Evolutionary conservation across 1,284 basidiomycete species (phyloP), one percentile per base, ranked within the genome.

Genomic region (Trametes pubescens): DNA sequence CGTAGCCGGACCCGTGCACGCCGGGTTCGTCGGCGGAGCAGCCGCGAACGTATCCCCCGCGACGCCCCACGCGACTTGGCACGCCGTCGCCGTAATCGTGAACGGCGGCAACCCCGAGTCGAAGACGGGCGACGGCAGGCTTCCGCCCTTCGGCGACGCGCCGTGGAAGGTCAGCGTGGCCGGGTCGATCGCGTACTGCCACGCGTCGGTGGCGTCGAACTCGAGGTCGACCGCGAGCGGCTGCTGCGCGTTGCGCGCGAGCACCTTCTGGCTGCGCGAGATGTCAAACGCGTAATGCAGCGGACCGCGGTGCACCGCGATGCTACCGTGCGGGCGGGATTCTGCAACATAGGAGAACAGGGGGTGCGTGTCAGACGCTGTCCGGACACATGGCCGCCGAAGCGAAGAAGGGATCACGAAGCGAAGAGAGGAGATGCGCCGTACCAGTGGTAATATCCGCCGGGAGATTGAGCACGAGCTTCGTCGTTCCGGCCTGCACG

Each of bases 181-280:
- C 6, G 84, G 82, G 70, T 86, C 84, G 66, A 87, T 86, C 24
- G 85, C 85, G 69, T 80, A 86, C 68, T 86, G 80, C 86, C 85
- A 87, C 5, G 75, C 64, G 2, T 66, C 77, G 1, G 80, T 81
- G 21, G 84, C 79, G 59, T 84, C 81, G 67, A 86, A 84, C 72
- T 87, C 76, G 24, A 85, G 75, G 66, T 87, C 86, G 16, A 81
- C 79, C 0, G 84, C 85, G 22, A 80, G 80, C 10, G 81, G 78
- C 70, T 86, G 78, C 57, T 81, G 76, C 21, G 80, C 70, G 70
- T 85, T 84, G 59, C 72, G 76, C 4, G 76, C 64, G 51, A 87
- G 77, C 46, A 84, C 77, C 32, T 73, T 85, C 68, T 80, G 74
- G 62, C 69, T 81, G 13, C 82, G 78, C 10, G 72, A 56, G 44